Evolutionary conservation across 768 basidiomycete species (phyloP).

Genomic region (Sporobolomyces pararoseus): DNA sequence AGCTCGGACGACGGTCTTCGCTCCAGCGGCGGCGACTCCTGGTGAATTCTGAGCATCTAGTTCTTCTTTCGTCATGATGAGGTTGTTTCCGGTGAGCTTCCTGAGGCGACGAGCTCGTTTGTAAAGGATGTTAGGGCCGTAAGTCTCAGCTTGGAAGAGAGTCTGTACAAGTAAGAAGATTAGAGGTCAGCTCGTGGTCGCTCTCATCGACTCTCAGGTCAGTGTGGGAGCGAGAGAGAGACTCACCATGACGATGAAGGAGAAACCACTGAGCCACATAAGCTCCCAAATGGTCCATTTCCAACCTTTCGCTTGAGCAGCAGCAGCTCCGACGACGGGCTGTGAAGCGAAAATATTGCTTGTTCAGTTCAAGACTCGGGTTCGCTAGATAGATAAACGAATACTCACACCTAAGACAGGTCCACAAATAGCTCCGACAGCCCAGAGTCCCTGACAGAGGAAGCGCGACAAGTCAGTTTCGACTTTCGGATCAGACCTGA

Average conservation of each 20-base stretch:
- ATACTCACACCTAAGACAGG: conserved; percentile 15
- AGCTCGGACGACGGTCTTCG: conserved; percentile 44
- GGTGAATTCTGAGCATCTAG: conserved; percentile 39
- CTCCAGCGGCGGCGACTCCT: neutral
- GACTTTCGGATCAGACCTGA: too few relatives aligned
- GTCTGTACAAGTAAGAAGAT: conserved; percentile 6
- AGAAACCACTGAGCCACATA: conserved; percentile 48
- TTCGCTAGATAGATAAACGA: too few relatives aligned
- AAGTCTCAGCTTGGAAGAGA: conserved; percentile 50
- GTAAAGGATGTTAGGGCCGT: conserved; percentile 48
- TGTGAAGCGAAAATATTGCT: neutral
- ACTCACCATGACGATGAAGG: conserved; percentile 45
- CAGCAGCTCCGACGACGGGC: conserved; percentile 46
- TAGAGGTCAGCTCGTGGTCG: too few relatives aligned
- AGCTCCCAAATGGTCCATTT: conserved; percentile 49
- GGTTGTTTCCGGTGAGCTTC: conserved; percentile 49
- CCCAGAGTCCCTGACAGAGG: conserved; percentile 45
- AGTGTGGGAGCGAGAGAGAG: too few relatives aligned
- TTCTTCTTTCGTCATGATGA: conserved; percentile 46
- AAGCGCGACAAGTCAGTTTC: too few relatives aligned
- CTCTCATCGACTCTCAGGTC: too few relatives aligned
- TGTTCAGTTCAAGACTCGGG: too few relatives aligned
- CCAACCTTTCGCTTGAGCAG: conserved; percentile 49
- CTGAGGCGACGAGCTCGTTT: conserved; percentile 50
- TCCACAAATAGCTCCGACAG: conserved; percentile 43